Conservation (phyloP, 139 green algal genomes). For the Picochlorum sp. region DNA sequence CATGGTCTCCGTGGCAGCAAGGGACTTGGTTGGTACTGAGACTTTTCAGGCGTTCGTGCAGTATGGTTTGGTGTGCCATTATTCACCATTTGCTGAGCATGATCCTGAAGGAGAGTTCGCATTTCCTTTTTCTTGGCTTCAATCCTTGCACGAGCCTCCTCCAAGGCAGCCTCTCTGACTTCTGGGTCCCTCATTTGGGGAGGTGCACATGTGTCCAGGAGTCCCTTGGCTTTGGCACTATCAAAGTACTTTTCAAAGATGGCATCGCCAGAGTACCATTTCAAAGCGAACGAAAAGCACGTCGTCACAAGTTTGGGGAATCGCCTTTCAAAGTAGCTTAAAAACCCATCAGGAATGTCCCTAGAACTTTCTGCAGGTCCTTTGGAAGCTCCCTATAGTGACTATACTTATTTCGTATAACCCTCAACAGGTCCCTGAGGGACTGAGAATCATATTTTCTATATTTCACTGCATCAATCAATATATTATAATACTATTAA, state of each 20-base stretch:
- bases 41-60: too few relatives aligned
- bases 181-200: neutral
- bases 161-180: neutral
- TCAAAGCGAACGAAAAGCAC: slow-evolving; percentile 67
- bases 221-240: neutral
- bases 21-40: neutral
- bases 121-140: neutral
- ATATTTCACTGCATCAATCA: slow-evolving; percentile 21
- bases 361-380: slow-evolving; percentile 58
- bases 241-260: slow-evolving; percentile 55
- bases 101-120: neutral
- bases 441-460: slow-evolving; percentile 58
- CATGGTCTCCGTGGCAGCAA: slow-evolving; percentile 57
- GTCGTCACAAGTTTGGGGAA: slow-evolving; percentile 81
- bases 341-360: slow-evolving; percentile 59
- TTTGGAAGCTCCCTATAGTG: slow-evolving; percentile 91
- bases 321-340: slow-evolving; percentile 32
- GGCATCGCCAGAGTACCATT: slow-evolving; percentile 42
- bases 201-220: slow-evolving; percentile 1
- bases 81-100: neutral
- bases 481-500: neutral
- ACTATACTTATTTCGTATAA: slow-evolving; percentile 96
- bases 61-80: too few relatives aligned
- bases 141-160: neutral
- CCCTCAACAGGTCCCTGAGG: slow-evolving; percentile 91